phyloP scores from a whole-genome alignment of 176 grass and related monocot genomes.

The Hordeum marinum region DNA sequence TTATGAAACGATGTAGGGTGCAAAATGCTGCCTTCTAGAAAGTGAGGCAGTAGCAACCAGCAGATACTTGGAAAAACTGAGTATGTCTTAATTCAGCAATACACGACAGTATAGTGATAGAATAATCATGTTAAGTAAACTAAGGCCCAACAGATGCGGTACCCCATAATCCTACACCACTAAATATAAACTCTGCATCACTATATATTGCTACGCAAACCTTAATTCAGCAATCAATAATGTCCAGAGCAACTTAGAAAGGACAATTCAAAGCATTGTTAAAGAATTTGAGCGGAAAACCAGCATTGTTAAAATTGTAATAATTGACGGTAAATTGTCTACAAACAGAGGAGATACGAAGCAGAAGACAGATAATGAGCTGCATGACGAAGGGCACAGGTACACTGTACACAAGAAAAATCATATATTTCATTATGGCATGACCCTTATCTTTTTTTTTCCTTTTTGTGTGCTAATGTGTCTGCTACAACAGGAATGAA shows the following conservation, averaged over 20 bases:
- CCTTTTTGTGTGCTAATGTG: neutral
- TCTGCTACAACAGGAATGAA: conserved; percentile 10
- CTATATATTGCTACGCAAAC: neutral
- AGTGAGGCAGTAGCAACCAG: neutral
- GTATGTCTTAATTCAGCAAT: neutral
- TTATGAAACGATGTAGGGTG: neutral
- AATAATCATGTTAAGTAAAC: conserved; percentile 18
- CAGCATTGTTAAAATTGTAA: neutral
- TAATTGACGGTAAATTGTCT: neutral
- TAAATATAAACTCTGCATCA: neutral
- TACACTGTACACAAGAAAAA: conserved; percentile 20
- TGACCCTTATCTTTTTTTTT: neutral
- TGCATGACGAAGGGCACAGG: neutral
- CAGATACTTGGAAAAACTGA: neutral
- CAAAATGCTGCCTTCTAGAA: conserved; percentile 1
- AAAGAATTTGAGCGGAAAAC: neutral
- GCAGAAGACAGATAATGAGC: neutral
- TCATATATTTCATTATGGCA: neutral
- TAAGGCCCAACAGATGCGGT: neutral
- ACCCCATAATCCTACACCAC: neutral
- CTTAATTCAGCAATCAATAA: conserved; percentile 14
- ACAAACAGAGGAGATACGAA: neutral
- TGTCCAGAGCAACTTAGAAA: neutral
- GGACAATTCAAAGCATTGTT: neutral
- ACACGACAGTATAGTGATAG: neutral